phyloP scores from a whole-genome alignment of 164 flowering plant species.

The Macadamia tetraphylla region DNA sequence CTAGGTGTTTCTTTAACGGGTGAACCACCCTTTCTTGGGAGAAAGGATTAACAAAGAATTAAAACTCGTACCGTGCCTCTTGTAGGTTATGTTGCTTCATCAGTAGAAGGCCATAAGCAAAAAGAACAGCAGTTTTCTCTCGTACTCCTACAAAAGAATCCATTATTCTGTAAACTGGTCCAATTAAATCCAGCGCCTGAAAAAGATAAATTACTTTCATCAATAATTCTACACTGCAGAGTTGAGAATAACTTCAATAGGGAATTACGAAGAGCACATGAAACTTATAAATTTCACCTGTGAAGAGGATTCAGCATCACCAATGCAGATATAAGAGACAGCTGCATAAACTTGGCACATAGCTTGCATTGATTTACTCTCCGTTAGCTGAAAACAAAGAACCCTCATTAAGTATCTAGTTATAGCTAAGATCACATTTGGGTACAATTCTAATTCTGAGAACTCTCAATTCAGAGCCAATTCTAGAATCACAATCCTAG shows the following conservation, averaged over 20 bases:
- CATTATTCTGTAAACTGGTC: slow-evolving; percentile 67
- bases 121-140: slow-evolving; percentile 76
- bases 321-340: slow-evolving; percentile 80
- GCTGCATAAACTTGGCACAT: slow-evolving; percentile 94
- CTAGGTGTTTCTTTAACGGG: no score
- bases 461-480: no score
- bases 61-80: slow-evolving; percentile 69
- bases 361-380: slow-evolving; percentile 78
- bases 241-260: neutral
- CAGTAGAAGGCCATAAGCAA: slow-evolving; percentile 83
- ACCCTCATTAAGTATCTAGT: neutral
- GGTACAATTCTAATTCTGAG: no score
- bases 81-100: slow-evolving; percentile 89
- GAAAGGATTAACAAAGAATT: neutral
- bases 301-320: slow-evolving; percentile 89
- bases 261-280: neutral
- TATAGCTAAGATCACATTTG: neutral
- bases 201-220: slow-evolving; percentile 3
- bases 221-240: slow-evolving; percentile 1
- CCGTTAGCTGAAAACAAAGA: slow-evolving; percentile 47
- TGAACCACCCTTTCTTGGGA: no score
- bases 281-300: slow-evolving; percentile 40
- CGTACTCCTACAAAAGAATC: slow-evolving; percentile 91
- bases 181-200: slow-evolving; percentile 92
- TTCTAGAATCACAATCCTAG: no score